Base-by-base conservation (phyloP, 2,329 filamentous ascomycete genomes). In the Domatiomyces catenatus region DNA sequence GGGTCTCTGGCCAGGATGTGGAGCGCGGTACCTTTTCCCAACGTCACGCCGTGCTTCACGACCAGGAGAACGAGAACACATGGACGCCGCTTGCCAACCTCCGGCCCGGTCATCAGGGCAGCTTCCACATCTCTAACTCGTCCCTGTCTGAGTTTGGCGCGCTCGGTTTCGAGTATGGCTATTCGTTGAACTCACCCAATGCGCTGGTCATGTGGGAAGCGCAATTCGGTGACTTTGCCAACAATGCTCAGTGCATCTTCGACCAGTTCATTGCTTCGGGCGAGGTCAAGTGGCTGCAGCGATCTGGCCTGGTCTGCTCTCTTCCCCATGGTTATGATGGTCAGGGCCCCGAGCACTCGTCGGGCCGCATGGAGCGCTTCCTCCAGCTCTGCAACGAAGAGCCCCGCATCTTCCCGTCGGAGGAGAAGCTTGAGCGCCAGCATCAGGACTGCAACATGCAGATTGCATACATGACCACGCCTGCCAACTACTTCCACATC, bases 391-490 rank as follows among this genome's bases (percentile, higher is more conserved):
- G 84, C 72, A 96, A 96, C 71, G 92, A 98, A 69, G 92, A 98
- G 65, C 89, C 92, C 51, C 86, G 92, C 57, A 79, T 92, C 62
- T 98, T 88, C 81, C 92, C 92, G 49, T 76, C 80, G 1, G 75
- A 78, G 28, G 88, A 94, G 59, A 95, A 92, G 75, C 80, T 96
- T 54, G 83, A 93, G 50, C 87, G 92, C 60, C 92, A 96, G 71
- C 92, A 98, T 74, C 92, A 98, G 73, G 92, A 98, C 72, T 94
- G 88, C 77, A 98, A 98, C 74, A 94, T 98, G 81, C 92, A 98
- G 73, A 84, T 98, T 66, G 88, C 83, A 50, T 94, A 92, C 75
- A 89, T 93, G 80, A 98, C 92, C n/a, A 86, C 84, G 46, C 92
- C 92, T 24, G 79, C 90, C 58, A 98, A 98, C 71, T 70, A 93